These are phyloP conservation scores for Castanea sativa DNA, from an alignment of 306 rosid species.

Conservation along the genomic window DNA sequence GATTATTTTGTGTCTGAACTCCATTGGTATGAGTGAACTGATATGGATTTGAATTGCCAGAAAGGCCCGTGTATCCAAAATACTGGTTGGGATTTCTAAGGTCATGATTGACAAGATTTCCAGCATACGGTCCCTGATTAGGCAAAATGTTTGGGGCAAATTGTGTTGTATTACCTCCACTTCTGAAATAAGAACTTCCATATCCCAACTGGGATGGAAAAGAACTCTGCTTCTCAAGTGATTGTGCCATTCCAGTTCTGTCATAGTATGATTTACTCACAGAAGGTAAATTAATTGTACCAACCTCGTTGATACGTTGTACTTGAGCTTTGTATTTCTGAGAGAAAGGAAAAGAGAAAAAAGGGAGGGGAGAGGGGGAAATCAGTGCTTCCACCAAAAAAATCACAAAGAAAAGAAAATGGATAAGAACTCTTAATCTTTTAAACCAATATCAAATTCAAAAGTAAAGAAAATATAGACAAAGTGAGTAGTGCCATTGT, in stretches of 20 bases:
- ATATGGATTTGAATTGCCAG: constrained; percentile 5
- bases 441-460: no score
- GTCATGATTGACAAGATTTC: constrained; percentile 4
- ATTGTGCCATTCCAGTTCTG: constrained; percentile 3
- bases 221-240: constrained; percentile 2
- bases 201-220: not conserved
- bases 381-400: not conserved
- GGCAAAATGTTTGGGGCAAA: not conserved
- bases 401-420: not conserved
- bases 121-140: not conserved
- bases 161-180: constrained; percentile 3
- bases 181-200: not conserved
- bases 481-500: no score
- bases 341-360: constrained; percentile 1
- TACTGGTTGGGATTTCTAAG: not conserved
- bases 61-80: not conserved
- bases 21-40: not conserved
- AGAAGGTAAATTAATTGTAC: not conserved
- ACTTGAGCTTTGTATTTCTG: constrained; percentile 35
- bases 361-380: not conserved
- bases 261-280: not conserved
- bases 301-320: not conserved
- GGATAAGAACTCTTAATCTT: not conserved
- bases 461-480: no score
- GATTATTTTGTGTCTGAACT: not conserved